These are phyloP conservation scores for Hagleromyces aurorensis DNA, from an alignment of 805 yeast species.

Conservation along the genomic window DNA sequence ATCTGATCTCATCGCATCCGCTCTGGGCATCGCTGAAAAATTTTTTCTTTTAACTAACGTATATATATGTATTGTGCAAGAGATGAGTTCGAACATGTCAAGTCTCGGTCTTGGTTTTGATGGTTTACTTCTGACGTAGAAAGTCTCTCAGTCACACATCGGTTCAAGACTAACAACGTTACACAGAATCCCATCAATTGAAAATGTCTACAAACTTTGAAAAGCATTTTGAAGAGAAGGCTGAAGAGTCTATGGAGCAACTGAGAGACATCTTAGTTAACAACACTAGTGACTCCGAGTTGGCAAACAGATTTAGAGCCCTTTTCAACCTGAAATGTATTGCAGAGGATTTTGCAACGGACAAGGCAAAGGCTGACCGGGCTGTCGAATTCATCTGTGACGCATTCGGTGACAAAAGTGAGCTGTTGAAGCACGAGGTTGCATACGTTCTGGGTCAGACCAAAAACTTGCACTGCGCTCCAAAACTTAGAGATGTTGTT, in stretches of 20 bases:
- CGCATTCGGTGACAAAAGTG: constrained; percentile 74
- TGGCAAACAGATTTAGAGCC: constrained; percentile 90
- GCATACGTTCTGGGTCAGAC: constrained; percentile 97
- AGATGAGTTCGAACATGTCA: too few relatives aligned
- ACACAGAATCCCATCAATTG: neutral
- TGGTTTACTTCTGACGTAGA: too few relatives aligned
- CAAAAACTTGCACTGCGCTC: constrained; percentile 70
- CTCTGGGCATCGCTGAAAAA: too few relatives aligned
- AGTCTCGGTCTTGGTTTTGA: too few relatives aligned
- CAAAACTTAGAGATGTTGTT: constrained; percentile 65
- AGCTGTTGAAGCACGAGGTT: constrained; percentile 91
- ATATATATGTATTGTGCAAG: too few relatives aligned
- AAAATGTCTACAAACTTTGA: constrained; percentile 33
- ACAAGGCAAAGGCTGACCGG: constrained; percentile 45
- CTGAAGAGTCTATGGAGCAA: constrained; percentile 46
- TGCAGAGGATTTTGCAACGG: constrained; percentile 61
- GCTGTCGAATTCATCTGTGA: constrained; percentile 81
- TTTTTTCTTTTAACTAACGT: too few relatives aligned
- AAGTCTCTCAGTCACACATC: neutral
- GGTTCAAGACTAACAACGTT: neutral
- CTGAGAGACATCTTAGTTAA: constrained; percentile 65
- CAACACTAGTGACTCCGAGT: constrained; percentile 57
- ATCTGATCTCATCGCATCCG: constrained; percentile 1
- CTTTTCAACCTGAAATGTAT: constrained; percentile 81
- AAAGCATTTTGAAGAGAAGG: constrained; percentile 31